A percentile compares a stretch with the other conserved stretches of the same genome.
Evolutionary conservation across 2,329 filamentous ascomycete species (phyloP).

Genomic region (Trichoderma afroharzianum): DNA sequence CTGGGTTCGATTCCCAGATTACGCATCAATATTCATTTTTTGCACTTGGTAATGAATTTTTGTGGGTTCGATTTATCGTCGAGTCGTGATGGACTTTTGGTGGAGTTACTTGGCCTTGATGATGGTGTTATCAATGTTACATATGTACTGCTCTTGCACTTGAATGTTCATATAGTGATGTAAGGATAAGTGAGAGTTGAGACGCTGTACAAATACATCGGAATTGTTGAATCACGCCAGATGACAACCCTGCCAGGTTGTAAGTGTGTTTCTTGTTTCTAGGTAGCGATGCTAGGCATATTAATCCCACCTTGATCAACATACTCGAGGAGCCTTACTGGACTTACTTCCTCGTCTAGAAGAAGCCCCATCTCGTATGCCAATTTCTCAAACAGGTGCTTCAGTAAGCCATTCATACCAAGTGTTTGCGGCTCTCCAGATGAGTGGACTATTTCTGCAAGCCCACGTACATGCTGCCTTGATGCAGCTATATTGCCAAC

Average conservation of each 20-base stretch:
- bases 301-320: not conserved
- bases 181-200: not conserved
- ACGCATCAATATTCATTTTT: slow-evolving; percentile 21
- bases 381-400: not conserved
- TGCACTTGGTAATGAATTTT: not conserved
- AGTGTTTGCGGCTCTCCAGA: not conserved
- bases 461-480: not conserved
- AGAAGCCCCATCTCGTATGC: not conserved
- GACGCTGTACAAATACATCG: not conserved
- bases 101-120: not conserved
- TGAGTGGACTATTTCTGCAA: not conserved
- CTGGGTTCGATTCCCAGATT: slow-evolving; percentile 34
- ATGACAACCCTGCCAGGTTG: not conserved
- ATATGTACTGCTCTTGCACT: not conserved
- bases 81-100: not conserved
- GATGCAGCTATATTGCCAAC: not conserved
- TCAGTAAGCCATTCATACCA: not conserved
- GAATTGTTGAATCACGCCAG: not conserved
- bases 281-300: not conserved
- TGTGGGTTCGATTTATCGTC: not conserved
- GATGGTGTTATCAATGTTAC: not conserved
- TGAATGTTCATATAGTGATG: not conserved
- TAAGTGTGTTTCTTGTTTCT: not conserved
- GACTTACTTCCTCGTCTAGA: not conserved
- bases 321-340: not conserved